Conservation (phyloP, 345 rosid genomes). For the Populus deltoides region DNA sequence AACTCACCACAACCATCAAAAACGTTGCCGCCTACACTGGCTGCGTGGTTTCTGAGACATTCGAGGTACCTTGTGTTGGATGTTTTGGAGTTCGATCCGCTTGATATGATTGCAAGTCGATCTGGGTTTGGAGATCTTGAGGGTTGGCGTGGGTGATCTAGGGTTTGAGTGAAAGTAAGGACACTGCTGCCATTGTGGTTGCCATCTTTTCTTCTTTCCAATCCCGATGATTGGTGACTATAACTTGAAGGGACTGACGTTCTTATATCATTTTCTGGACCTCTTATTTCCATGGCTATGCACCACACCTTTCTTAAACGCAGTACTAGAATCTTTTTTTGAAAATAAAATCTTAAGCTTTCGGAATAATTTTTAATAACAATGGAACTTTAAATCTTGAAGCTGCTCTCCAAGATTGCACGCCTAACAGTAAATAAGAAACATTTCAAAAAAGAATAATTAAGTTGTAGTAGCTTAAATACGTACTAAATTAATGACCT, state of each 20-base stretch:
- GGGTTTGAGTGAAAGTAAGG: slow-evolving; percentile 62
- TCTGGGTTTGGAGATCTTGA: slow-evolving; percentile 38
- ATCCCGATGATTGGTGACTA: slow-evolving; percentile 25
- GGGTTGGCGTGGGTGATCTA: slow-evolving; percentile 50
- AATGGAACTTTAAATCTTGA: slow-evolving; percentile 1
- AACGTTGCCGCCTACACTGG: slow-evolving; percentile 75
- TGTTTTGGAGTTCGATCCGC: slow-evolving; percentile 35
- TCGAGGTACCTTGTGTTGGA: slow-evolving; percentile 58
- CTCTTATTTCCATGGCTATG: slow-evolving; percentile 42
- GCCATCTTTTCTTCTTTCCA: slow-evolving; percentile 49
- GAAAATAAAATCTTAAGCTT: background rate
- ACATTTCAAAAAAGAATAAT: background rate
- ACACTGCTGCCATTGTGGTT: slow-evolving; percentile 41
- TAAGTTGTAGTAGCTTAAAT: background rate
- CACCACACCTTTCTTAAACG: background rate
- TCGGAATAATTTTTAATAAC: background rate
- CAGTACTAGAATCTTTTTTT: background rate
- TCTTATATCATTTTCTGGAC: slow-evolving; percentile 38
- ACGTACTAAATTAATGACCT: background rate
- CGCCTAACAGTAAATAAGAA: background rate
- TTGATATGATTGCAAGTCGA: slow-evolving; percentile 34
- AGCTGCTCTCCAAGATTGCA: background rate
- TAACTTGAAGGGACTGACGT: slow-evolving; percentile 28
- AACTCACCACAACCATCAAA: slow-evolving; percentile 96
- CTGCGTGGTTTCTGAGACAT: slow-evolving; percentile 90